Evolutionary conservation across 176 grass and related monocot genomes (phyloP), one percentile per base, ranked within the genome.

Genomic region (Poa annua): DNA sequence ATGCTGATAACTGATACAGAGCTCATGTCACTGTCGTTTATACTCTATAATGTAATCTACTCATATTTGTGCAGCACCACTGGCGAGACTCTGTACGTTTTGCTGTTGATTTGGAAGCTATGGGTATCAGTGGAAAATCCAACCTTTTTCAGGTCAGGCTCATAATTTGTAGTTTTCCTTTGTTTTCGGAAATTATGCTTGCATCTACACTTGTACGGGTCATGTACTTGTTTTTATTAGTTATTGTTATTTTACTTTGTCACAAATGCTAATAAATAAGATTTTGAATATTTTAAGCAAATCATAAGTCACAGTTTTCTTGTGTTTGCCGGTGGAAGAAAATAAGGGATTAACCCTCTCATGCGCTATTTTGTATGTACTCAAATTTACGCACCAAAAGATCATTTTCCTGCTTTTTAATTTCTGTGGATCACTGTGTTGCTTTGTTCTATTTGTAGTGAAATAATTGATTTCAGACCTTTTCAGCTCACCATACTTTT

Each of bases 41-140:
- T 74, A 60, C 57, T 77, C 66, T 51, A 49, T 80, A 53, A 66
- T 78, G 5, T 77, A 34, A 83, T 63, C 74, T 63, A 35, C 55
- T 77, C 50, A 62, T 76, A 74, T 59, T 73, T 77, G 17, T 89
- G 75, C 89, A 99, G 96, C 91, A 99, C 87, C 91, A 51, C 44
- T 99, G 93, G 96, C 92, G 91, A 57, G 87, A 83, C 66, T 80
- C 87, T 19, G 80, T 99, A 75, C 70, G 21, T 77, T 96, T 99
- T 92, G 96, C 78, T 56, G 44, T 99, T 11, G 93, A 99, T 93
- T 85, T 99, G 70, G 96, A 99, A 87, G 96, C 96, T 80, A 93
- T 99, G 81, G 96, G 93, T 50, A 92, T 96, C 77, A 83, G 96
- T 55, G 96, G 96, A 33, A 95, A 90, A 66, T 99, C 96, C 70